Evolutionary conservation across 1,284 basidiomycete species (phyloP).

Genomic region (Microstroma glucosiphilum): DNA sequence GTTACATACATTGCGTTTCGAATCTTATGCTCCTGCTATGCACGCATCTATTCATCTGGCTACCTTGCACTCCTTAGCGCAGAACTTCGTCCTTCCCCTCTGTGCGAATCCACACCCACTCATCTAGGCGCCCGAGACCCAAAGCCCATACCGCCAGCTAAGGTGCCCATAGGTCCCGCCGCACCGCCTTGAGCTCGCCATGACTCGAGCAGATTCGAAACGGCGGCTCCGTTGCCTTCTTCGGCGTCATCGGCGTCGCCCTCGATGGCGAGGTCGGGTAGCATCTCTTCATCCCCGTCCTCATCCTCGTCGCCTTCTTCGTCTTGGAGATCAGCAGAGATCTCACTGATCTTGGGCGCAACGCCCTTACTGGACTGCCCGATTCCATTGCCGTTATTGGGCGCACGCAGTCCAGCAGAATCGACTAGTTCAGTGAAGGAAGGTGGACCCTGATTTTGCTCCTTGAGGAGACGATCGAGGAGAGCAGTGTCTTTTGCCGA

Average conservation of each 20-base stretch:
- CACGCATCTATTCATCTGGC: too few relatives aligned
- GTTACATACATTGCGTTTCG: too few relatives aligned
- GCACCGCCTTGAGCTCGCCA: not conserved
- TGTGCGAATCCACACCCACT: too few relatives aligned
- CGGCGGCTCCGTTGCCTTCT: not conserved
- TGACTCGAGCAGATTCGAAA: slow-evolving; percentile 7
- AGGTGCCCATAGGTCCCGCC: not conserved
- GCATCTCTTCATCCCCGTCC: not conserved
- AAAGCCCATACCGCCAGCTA: slow-evolving; percentile 1
- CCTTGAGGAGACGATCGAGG: slow-evolving; percentile 11
- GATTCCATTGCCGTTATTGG: too few relatives aligned
- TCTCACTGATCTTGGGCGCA: not conserved
- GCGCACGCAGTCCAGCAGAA: too few relatives aligned
- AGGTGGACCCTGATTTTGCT: not conserved
- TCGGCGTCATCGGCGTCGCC: not conserved
- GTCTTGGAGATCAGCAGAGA: not conserved
- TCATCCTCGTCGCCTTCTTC: not conserved
- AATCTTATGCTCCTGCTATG: too few relatives aligned
- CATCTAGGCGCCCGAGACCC: not conserved
- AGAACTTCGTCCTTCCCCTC: too few relatives aligned
- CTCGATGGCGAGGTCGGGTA: not conserved
- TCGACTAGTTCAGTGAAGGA: slow-evolving; percentile 9
- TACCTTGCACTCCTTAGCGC: too few relatives aligned
- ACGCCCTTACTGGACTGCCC: not conserved
- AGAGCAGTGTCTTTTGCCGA: slow-evolving; percentile 12